These are phyloP conservation scores for Alternaria brassicicola DNA, from an alignment of 2,329 filamentous ascomycete species.

Conservation along the genomic window DNA sequence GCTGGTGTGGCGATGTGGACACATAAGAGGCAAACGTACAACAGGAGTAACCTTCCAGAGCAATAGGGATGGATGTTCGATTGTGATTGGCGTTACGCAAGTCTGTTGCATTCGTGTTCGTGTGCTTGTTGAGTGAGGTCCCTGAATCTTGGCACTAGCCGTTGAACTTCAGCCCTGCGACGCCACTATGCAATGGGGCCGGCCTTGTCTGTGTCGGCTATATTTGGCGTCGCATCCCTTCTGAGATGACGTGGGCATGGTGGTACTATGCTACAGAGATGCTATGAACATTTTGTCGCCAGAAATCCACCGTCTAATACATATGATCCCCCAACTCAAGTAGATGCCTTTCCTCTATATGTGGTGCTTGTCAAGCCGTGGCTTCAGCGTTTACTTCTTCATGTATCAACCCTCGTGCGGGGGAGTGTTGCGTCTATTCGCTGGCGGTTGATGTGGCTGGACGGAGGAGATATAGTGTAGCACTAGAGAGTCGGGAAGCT, in stretches of 20 bases:
- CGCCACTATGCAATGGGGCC: constrained; percentile 10
- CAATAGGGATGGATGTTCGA: background rate
- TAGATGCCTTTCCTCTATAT: background rate
- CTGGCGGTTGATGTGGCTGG: background rate
- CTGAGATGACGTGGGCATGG: background rate
- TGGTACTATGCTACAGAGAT: background rate
- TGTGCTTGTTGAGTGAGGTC: constrained; percentile 25
- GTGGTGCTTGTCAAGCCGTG: background rate
- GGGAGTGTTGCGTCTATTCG: background rate
- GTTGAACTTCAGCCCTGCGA: constrained; percentile 6
- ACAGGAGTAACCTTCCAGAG: constrained; percentile 10
- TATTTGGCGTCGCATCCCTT: constrained; percentile 1
- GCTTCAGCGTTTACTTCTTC: background rate
- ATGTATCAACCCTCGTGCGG: background rate
- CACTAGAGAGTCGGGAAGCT: background rate
- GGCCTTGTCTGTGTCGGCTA: constrained; percentile 9
- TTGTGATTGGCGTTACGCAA: constrained; percentile 23
- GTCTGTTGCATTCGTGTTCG: constrained; percentile 24
- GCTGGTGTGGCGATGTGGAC: constrained; percentile 9
- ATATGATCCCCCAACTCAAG: background rate
- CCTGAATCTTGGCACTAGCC: constrained; percentile 30
- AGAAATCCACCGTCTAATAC: background rate
- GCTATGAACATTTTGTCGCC: background rate
- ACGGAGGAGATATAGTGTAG: background rate
- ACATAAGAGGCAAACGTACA: constrained; percentile 17